phyloP scores from a whole-genome alignment of 768 basidiomycete genomes.

The Epithele typhae region DNA sequence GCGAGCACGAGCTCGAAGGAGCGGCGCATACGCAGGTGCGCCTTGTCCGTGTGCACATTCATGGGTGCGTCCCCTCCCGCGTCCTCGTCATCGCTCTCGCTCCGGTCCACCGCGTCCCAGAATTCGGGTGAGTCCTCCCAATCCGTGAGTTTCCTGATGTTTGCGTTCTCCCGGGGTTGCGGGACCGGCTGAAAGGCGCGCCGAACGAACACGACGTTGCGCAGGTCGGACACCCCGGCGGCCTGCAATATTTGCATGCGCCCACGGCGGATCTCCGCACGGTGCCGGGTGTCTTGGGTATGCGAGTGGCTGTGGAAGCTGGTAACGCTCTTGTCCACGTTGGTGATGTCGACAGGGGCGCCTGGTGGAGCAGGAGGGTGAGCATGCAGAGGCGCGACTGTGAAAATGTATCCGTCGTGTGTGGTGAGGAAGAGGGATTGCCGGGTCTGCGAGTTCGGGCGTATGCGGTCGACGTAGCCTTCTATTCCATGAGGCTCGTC shows the following conservation, averaged over 20 bases:
- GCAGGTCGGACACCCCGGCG: conserved; percentile 68
- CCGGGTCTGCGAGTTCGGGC: conserved; percentile 49
- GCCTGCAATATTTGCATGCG: conserved; percentile 58
- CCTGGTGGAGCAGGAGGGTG: conserved; percentile 72
- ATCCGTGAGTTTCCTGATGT: neutral
- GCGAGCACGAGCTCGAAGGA: conserved; percentile 75
- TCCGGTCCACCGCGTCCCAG: conserved; percentile 34
- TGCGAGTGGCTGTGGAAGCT: conserved; percentile 10
- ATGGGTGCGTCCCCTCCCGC: conserved; percentile 59
- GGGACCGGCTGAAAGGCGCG: conserved; percentile 53
- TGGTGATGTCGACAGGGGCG: conserved; percentile 22
- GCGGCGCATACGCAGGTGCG: conserved; percentile 49
- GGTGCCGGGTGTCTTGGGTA: conserved; percentile 36
- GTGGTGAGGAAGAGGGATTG: conserved; percentile 65
- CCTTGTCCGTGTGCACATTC: conserved; percentile 35
- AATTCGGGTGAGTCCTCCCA: conserved; percentile 30
- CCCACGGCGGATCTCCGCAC: conserved; percentile 59
- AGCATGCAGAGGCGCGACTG: conserved; percentile 44
- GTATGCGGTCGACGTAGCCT: conserved; percentile 78
- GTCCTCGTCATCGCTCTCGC: conserved; percentile 56
- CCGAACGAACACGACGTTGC: conserved; percentile 60
- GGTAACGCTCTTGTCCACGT: conserved; percentile 26
- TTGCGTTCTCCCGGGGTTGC: conserved; percentile 18
- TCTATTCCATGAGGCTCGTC: conserved; percentile 80
- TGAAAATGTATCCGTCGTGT: conserved; percentile 73